Evolutionary conservation across 495 filamentous ascomycete species (phyloP).

Genomic region (Amphirosellinia nigrospora): DNA sequence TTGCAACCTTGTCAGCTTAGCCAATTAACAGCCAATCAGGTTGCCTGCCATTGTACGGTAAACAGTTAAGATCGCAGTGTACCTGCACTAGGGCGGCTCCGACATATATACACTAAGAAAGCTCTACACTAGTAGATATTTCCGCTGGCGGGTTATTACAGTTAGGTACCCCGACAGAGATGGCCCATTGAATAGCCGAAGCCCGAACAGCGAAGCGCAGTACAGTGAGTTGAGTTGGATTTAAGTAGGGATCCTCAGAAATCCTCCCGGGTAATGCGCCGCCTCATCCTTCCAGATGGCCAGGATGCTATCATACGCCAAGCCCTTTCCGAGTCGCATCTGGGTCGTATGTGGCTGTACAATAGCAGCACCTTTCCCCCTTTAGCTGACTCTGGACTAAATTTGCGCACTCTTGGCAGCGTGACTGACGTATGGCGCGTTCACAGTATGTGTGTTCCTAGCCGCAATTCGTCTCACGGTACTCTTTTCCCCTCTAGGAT

Average conservation of each 20-base stretch:
- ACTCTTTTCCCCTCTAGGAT: background rate
- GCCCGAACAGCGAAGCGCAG: background rate
- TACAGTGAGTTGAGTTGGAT: background rate
- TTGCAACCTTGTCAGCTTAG: background rate
- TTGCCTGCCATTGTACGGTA: background rate
- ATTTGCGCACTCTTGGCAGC: background rate
- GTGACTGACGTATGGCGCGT: constrained; percentile 6
- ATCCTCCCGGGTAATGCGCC: background rate
- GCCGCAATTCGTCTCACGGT: background rate
- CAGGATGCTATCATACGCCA: background rate
- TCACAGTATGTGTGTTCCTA: background rate
- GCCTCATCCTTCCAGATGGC: background rate
- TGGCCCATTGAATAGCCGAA: background rate
- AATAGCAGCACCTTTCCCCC: background rate
- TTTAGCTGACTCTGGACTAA: background rate
- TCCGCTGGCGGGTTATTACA: background rate
- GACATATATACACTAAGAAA: background rate
- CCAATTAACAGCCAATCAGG: background rate
- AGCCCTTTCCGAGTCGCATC: background rate
- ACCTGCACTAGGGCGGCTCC: too few species aligned
- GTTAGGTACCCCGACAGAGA: too few species aligned
- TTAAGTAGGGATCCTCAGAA: background rate
- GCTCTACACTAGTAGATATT: background rate
- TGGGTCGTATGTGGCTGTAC: constrained; percentile 3
- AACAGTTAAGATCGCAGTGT: background rate